These are phyloP conservation scores for Mortierella sp. DNA, from an alignment of 371 early-diverging fungal species.

Conservation along the genomic window DNA sequence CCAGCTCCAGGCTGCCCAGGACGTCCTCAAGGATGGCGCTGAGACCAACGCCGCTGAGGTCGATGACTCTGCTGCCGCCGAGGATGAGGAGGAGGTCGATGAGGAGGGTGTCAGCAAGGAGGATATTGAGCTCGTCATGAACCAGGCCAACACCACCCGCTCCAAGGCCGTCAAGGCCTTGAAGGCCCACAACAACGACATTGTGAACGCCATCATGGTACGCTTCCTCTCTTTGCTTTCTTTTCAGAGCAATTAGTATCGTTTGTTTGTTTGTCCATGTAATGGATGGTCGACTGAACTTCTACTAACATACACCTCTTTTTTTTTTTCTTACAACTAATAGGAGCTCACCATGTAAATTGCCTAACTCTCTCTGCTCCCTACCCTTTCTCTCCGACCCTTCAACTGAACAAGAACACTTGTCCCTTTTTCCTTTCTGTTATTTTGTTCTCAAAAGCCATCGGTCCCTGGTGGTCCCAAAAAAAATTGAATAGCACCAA, in stretches of 20 bases:
- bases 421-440: constrained; percentile 2
- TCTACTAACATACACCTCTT: constrained; percentile 10
- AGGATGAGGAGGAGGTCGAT: constrained; percentile 66
- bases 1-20: constrained; percentile 58
- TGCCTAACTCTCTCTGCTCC: constrained; percentile 1
- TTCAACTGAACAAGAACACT: not conserved
- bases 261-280: not conserved
- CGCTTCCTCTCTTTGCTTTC: not conserved
- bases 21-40: constrained; percentile 69
- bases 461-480: not conserved
- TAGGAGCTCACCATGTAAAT: constrained; percentile 57
- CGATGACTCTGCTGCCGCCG: constrained; percentile 65
- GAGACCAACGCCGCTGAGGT: constrained; percentile 65
- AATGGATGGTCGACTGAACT: not conserved
- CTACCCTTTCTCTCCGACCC: not conserved
- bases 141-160: constrained; percentile 90
- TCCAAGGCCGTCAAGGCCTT: constrained; percentile 94
- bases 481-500: constrained; percentile 6
- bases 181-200: constrained; percentile 90
- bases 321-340: not conserved
- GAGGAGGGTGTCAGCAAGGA: constrained; percentile 87
- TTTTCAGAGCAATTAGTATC: not conserved
- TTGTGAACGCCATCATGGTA: constrained; percentile 96
- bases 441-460: constrained; percentile 9
- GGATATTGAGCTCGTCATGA: constrained; percentile 95